Conservation (phyloP, 352 stramenopile species). For the Phytophthora pluvialis region DNA sequence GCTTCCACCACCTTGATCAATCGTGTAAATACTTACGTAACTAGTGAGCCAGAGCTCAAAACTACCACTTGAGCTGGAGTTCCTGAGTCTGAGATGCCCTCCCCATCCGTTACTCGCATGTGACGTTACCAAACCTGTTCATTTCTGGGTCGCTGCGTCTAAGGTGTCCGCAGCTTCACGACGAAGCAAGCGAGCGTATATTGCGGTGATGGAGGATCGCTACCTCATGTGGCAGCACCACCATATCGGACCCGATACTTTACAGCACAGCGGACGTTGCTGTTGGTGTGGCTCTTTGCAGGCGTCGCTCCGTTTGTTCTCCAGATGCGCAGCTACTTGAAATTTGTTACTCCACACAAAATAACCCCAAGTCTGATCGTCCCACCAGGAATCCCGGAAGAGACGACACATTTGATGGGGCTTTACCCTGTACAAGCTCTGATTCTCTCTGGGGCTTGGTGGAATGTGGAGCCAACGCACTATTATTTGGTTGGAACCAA, state of each 20-base stretch:
- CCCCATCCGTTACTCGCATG: slow-evolving; percentile 2
- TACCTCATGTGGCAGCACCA: slow-evolving; percentile 7
- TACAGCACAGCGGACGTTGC: neutral
- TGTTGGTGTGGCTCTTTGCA: slow-evolving; percentile 4
- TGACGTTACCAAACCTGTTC: neutral
- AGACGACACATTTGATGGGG: neutral
- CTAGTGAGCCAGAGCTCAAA: neutral
- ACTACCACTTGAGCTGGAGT: no score
- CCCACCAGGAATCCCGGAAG: neutral
- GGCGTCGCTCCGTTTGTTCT: slow-evolving; percentile 4
- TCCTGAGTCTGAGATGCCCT: neutral
- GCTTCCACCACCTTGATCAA: slow-evolving; percentile 6
- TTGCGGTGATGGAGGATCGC: neutral
- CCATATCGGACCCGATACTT: neutral
- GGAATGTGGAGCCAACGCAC: slow-evolving; percentile 11
- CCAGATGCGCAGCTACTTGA: slow-evolving; percentile 10
- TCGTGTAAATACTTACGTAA: neutral
- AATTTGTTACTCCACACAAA: slow-evolving; percentile 14
- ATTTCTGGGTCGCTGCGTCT: slow-evolving; percentile 1
- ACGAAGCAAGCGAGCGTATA: slow-evolving; percentile 16
- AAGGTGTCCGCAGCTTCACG: neutral
- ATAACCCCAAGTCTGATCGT: slow-evolving; percentile 7
- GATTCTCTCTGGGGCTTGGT: slow-evolving; percentile 7
- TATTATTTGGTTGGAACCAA: neutral
- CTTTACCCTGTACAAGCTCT: slow-evolving; percentile 11